These are phyloP conservation scores for Podospora sp. DNA, from an alignment of 495 filamentous ascomycete species.

Conservation along the genomic window DNA sequence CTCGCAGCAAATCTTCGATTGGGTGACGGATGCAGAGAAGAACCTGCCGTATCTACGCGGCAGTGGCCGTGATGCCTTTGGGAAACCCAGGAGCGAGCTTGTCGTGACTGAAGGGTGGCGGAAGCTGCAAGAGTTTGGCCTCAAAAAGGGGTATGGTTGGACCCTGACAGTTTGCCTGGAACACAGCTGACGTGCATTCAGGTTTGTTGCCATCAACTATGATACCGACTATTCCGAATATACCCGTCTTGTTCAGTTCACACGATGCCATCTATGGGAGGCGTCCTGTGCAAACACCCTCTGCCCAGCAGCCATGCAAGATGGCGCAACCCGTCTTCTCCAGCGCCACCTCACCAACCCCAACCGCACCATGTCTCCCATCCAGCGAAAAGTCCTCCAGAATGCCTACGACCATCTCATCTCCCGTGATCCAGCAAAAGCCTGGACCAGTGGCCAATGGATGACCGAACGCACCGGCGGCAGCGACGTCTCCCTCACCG, in stretches of 20 bases:
- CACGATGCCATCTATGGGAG: constrained; percentile 65
- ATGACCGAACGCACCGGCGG: constrained; percentile 82
- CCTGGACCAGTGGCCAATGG: constrained; percentile 83
- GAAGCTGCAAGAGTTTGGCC: constrained; percentile 55
- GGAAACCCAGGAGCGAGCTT: constrained; percentile 49
- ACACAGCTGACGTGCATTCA: constrained; percentile 10
- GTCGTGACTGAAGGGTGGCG: constrained; percentile 61
- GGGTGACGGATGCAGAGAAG: constrained; percentile 60
- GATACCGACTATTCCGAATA: constrained; percentile 49
- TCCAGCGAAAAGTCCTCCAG: constrained; percentile 48
- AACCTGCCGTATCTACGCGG: constrained; percentile 58
- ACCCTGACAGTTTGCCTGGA: background rate
- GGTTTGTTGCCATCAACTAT: constrained; percentile 58
- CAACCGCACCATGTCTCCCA: constrained; percentile 22
- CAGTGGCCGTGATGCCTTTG: constrained; percentile 53
- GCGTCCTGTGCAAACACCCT: constrained; percentile 63
- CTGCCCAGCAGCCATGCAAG: constrained; percentile 72
- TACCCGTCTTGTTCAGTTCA: constrained; percentile 57
- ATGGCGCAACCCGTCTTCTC: constrained; percentile 68
- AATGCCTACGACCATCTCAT: constrained; percentile 50
- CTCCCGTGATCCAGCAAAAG: constrained; percentile 57
- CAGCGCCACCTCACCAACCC: constrained; percentile 48
- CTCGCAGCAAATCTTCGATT: constrained; percentile 47
- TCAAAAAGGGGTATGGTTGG: constrained; percentile 46
- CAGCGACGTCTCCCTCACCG: constrained; percentile 71